Percentiles rank a stretch among this genome's conserved stretches.
Evolutionary conservation across 2,329 filamentous ascomycete genomes (phyloP).

Genomic region (Aspergillus persii): DNA sequence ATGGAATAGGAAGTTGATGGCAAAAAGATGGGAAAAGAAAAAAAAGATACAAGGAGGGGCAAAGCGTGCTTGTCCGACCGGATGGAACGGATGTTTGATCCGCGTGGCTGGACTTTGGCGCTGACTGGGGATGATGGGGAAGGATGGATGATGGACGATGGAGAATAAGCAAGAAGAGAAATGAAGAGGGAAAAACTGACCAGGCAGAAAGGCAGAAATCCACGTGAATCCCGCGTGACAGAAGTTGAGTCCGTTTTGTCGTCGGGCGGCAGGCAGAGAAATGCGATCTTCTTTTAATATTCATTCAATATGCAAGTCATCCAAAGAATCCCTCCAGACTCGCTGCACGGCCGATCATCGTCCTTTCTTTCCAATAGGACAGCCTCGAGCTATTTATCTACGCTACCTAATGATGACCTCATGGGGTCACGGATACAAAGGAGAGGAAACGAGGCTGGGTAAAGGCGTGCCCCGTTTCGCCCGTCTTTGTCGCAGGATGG

Average conservation of each 20-base stretch:
- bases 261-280: not conserved
- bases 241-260: not conserved
- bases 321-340: not conserved
- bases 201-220: not conserved
- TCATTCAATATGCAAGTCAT: not conserved
- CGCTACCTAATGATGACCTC: constrained; percentile 10
- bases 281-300: not conserved
- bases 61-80: not conserved
- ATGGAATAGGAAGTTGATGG: constrained; percentile 8
- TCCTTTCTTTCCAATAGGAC: not conserved
- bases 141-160: not conserved
- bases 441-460: not conserved
- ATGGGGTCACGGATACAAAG: not conserved
- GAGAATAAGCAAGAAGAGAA: constrained; percentile 8
- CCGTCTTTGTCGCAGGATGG: not conserved
- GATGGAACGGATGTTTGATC: not conserved
- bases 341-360: not conserved
- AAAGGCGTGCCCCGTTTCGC: not conserved
- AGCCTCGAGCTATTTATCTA: not conserved
- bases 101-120: not conserved
- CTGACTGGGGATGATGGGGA: not conserved
- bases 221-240: constrained; percentile 5
- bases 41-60: not conserved
- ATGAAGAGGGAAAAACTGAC: constrained; percentile 8
- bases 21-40: constrained; percentile 1